Evolutionary conservation across 495 filamentous ascomycete species (phyloP).

Genomic region (Aspergillus campestris): DNA sequence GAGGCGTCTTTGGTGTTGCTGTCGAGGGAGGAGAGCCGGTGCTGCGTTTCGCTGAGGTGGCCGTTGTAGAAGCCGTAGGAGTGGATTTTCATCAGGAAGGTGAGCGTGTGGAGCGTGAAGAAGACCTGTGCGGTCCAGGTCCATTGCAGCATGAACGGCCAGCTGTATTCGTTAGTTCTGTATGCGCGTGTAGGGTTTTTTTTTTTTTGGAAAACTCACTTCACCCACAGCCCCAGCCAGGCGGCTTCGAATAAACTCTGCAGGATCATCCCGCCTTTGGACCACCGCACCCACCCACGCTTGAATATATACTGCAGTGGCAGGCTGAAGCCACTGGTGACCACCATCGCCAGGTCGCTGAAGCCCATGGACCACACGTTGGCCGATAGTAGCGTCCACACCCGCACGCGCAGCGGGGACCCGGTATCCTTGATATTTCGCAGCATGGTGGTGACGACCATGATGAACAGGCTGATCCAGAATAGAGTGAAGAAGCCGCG

Average conservation of each 20-base stretch:
- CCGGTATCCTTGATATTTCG: constrained; percentile 94
- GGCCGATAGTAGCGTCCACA: constrained; percentile 78
- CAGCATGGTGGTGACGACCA: constrained; percentile 87
- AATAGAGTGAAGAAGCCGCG: constrained; percentile 95
- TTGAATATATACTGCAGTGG: constrained; percentile 65
- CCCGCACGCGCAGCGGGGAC: constrained; percentile 68
- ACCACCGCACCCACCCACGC: constrained; percentile 60
- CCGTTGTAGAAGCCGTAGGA: constrained; percentile 98
- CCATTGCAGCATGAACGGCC: constrained; percentile 85
- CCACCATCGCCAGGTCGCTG: constrained; percentile 78
- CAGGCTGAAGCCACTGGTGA: constrained; percentile 59
- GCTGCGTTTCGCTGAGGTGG: constrained; percentile 80
- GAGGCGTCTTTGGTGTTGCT: constrained; percentile 52
- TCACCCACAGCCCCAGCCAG: constrained; percentile 81
- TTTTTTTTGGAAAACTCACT: constrained; percentile 41
- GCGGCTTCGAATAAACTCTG: constrained; percentile 72
- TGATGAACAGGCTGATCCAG: constrained; percentile 93
- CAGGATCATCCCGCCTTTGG: constrained; percentile 61
- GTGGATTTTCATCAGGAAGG: constrained; percentile 96
- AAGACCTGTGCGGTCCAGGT: constrained; percentile 94
- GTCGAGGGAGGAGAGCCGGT: constrained; percentile 71
- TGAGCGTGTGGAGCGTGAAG: constrained; percentile 82
- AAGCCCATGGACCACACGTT: constrained; percentile 81
- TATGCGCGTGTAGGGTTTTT: neutral
- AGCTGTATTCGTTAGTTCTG: constrained; percentile 35